Conservation (phyloP, 1,284 basidiomycete species). For the Leucoagaricus sp. region DNA sequence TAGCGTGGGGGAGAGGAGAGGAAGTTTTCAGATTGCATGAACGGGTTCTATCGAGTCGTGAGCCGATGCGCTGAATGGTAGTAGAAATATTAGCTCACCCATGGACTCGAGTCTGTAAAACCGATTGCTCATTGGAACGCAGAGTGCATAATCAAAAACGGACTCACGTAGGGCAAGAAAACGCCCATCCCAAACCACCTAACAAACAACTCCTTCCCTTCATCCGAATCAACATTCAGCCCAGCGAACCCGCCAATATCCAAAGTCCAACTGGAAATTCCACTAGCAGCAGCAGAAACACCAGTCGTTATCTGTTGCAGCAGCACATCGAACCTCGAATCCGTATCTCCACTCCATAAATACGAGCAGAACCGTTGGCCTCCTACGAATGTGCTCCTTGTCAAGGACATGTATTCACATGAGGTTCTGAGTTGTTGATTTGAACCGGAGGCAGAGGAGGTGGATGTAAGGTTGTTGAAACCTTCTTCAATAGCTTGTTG, state of each 20-base stretch:
- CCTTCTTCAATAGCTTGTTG: conserved; percentile 38
- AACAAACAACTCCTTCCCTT: conserved; percentile 38
- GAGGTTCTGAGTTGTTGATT: too few species aligned
- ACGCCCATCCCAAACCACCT: conserved; percentile 42
- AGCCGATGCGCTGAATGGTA: not conserved
- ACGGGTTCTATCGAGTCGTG: conserved; percentile 25
- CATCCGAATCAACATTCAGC: conserved; percentile 35
- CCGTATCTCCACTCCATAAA: conserved; percentile 42
- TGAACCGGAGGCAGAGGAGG: too few species aligned
- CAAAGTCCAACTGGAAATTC: conserved; percentile 42
- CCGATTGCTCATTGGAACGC: not conserved
- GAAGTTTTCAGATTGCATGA: conserved; percentile 30
- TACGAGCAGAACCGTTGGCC: conserved; percentile 45
- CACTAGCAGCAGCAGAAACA: conserved; percentile 38
- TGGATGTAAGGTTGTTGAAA: conserved; percentile 36
- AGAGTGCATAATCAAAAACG: not conserved
- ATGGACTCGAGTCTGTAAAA: conserved; percentile 38
- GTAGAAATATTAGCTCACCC: conserved; percentile 27
- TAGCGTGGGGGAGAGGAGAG: conserved; percentile 30
- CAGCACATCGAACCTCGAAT: conserved; percentile 36
- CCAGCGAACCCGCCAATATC: conserved; percentile 44
- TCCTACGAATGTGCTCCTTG: conserved; percentile 40
- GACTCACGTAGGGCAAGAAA: conserved; percentile 42
- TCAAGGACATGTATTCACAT: conserved; percentile 41
- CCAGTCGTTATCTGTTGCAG: conserved; percentile 41